A percentile compares a stretch with the other conserved stretches of the same genome.
Evolutionary conservation across 2,329 filamentous ascomycete genomes (phyloP).

Genomic region (Coniochaeta hoffmannii): DNA sequence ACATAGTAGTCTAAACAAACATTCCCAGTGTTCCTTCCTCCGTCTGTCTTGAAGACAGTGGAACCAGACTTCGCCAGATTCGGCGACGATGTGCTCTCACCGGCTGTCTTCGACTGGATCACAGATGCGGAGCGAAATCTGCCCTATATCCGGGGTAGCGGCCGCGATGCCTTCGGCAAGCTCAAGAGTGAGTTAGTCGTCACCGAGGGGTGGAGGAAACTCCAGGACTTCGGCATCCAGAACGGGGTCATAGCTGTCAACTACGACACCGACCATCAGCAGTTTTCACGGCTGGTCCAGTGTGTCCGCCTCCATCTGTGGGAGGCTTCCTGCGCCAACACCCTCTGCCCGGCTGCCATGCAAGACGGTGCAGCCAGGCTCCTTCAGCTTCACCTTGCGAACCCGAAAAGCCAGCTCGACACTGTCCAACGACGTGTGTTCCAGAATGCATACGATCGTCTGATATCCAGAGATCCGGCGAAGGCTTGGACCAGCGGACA

Average conservation of each 20-base stretch:
- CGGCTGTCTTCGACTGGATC: conserved; percentile 47
- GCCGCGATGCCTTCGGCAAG: conserved; percentile 54
- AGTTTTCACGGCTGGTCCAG: conserved; percentile 49
- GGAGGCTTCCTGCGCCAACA: conserved; percentile 50
- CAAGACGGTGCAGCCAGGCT: conserved; percentile 53
- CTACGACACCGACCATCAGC: conserved; percentile 45
- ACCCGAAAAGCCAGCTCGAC: conserved; percentile 10
- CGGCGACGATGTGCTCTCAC: conserved; percentile 44
- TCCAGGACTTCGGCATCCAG: conserved; percentile 51
- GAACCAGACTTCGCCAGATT: conserved; percentile 37
- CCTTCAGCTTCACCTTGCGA: conserved; percentile 34
- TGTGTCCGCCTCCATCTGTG: conserved; percentile 53
- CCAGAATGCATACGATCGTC: conserved; percentile 41
- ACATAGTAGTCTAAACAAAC: background rate
- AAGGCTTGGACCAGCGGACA: conserved; percentile 64
- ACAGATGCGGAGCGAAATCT: conserved; percentile 59
- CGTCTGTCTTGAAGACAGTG: conserved; percentile 27
- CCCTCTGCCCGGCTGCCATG: conserved; percentile 62
- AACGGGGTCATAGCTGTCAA: conserved; percentile 54
- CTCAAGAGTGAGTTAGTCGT: conserved; percentile 54
- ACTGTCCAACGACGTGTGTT: conserved; percentile 33
- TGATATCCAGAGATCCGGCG: conserved; percentile 43
- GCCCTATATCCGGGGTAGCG: conserved; percentile 49
- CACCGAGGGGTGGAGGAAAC: conserved; percentile 56
- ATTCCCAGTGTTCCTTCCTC: conserved; percentile 40